Conservation (phyloP, 306 rosid species). For the Betula pendula region DNA sequence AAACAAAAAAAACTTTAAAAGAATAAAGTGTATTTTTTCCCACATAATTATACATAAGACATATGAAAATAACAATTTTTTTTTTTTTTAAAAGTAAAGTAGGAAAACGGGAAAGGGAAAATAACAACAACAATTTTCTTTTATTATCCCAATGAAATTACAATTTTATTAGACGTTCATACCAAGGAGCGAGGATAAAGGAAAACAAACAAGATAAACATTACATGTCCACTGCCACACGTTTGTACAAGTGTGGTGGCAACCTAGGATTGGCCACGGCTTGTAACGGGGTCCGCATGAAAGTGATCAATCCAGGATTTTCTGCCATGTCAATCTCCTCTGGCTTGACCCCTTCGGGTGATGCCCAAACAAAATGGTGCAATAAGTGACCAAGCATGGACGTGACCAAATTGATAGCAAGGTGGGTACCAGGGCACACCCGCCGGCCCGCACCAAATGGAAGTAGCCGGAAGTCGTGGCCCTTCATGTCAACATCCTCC, state of each 20-base stretch:
- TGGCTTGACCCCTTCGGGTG: slow-evolving; percentile 42
- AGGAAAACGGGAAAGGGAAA: no score
- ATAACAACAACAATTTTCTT: no score
- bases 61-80: no score
- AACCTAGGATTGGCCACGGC: slow-evolving; percentile 75
- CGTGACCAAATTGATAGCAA: slow-evolving; percentile 71
- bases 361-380: slow-evolving; percentile 80
- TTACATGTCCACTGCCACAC: slow-evolving; percentile 53
- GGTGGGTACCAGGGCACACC: slow-evolving; percentile 86
- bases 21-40: no score
- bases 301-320: slow-evolving; percentile 80
- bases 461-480: slow-evolving; percentile 69
- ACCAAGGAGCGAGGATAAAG: neutral
- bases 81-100: no score
- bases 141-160: no score
- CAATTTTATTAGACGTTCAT: neutral
- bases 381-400: slow-evolving; percentile 85
- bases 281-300: slow-evolving; percentile 66
- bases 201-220: neutral
- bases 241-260: slow-evolving; percentile 64
- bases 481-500: slow-evolving; percentile 96
- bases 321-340: slow-evolving; percentile 82
- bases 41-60: no score
- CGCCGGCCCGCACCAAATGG: slow-evolving; percentile 90
- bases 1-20: no score